phyloP scores from a whole-genome alignment of 306 rosid species.

The Sesbania bispinosa region DNA sequence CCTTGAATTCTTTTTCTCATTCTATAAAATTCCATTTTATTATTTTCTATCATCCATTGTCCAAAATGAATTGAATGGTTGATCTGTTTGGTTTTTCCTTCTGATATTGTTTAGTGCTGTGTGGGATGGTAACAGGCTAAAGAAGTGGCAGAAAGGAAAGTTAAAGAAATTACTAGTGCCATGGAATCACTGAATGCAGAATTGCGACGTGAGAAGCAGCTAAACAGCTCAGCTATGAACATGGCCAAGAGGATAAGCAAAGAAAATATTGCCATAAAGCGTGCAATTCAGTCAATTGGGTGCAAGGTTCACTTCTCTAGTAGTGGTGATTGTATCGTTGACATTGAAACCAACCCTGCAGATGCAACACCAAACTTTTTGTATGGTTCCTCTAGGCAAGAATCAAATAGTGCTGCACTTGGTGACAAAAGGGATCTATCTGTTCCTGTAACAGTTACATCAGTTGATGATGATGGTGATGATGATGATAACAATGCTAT shows the following conservation, averaged over 20 bases:
- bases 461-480: slow-evolving; percentile 44
- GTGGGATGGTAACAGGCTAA: slow-evolving; percentile 57
- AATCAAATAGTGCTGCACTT: slow-evolving; percentile 24
- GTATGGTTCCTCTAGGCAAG: slow-evolving; percentile 42
- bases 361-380: slow-evolving; percentile 31
- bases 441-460: slow-evolving; percentile 42
- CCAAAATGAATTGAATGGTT: slow-evolving; percentile 14
- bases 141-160: slow-evolving; percentile 77
- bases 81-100: not conserved
- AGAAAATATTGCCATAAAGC: slow-evolving; percentile 75
- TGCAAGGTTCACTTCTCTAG: slow-evolving; percentile 74
- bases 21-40: no score
- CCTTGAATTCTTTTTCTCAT: no score
- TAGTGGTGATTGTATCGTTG: slow-evolving; percentile 68
- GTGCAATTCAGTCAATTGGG: slow-evolving; percentile 85
- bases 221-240: slow-evolving; percentile 58
- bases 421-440: slow-evolving; percentile 49
- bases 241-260: slow-evolving; percentile 52
- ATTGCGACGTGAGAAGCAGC: slow-evolving; percentile 58
- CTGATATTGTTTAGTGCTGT: not conserved
- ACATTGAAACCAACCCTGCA: slow-evolving; percentile 52
- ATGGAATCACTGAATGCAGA: slow-evolving; percentile 69
- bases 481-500: slow-evolving; percentile 39
- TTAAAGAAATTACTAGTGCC: slow-evolving; percentile 47
- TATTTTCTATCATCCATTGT: no score